Conservation (phyloP, 2,329 filamentous ascomycete genomes). For the Colletotrichum eleusines region DNA sequence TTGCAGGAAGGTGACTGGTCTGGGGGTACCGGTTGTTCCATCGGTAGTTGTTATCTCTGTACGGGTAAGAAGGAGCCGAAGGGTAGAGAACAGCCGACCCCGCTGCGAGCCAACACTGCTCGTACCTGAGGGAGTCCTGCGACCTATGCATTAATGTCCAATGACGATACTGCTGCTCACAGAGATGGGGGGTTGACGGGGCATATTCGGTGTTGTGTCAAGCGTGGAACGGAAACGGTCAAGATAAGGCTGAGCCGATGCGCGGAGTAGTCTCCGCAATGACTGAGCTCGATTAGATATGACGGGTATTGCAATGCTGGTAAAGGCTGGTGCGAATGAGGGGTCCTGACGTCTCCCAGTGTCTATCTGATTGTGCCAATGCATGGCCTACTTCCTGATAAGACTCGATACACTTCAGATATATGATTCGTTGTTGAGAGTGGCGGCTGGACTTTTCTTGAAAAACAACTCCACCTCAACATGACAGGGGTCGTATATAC, state of each 20-base stretch:
- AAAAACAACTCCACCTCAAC: too few species aligned
- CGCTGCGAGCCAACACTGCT: neutral
- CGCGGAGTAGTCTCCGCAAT: neutral
- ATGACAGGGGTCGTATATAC: too few species aligned
- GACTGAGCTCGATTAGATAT: neutral
- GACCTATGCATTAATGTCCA: neutral
- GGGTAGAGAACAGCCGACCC: neutral
- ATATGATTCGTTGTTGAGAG: neutral
- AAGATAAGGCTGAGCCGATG: neutral
- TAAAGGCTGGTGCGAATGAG: neutral
- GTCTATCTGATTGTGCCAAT: neutral
- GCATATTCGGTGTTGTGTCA: neutral
- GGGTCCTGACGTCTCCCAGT: neutral
- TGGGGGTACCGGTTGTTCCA: neutral
- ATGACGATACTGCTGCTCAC: neutral
- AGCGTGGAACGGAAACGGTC: neutral
- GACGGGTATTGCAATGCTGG: neutral
- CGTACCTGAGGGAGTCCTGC: neutral
- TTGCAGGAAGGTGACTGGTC: conserved; percentile 29
- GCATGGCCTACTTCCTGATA: neutral
- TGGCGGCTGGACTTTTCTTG: too few species aligned
- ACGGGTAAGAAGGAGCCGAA: conserved; percentile 30
- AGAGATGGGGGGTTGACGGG: neutral
- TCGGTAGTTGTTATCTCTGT: conserved; percentile 34
- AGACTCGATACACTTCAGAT: neutral